Evolutionary conservation across 2,329 filamentous ascomycete genomes (phyloP).

Genomic region (Grosmannia serpens): DNA sequence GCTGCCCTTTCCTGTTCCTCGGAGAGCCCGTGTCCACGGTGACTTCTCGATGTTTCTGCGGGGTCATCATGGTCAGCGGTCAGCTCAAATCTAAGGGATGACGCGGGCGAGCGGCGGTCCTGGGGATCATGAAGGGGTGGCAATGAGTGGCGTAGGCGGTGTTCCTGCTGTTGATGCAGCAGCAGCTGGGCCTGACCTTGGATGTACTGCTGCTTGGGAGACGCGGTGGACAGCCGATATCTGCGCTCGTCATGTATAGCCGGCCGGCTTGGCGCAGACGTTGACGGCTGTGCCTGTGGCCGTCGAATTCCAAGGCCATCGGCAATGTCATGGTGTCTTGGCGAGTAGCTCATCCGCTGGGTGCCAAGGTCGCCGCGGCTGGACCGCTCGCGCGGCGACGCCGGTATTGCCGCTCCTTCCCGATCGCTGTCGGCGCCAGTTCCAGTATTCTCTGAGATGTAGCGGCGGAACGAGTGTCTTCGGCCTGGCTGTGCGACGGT

Average conservation of each 20-base stretch:
- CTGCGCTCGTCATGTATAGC: conserved; percentile 23
- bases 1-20: conserved; percentile 59
- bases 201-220: conserved; percentile 18
- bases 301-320: conserved; percentile 43
- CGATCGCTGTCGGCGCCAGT: conserved; percentile 22
- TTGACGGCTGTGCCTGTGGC: conserved; percentile 32
- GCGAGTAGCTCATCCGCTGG: conserved; percentile 28
- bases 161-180: no score
- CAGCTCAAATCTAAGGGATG: no score
- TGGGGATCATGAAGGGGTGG: no score
- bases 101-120: no score
- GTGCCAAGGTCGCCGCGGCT: neutral
- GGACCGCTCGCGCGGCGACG: conserved; percentile 7
- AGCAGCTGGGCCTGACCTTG: conserved; percentile 1
- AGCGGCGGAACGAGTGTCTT: conserved; percentile 28
- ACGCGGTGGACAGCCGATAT: conserved; percentile 29
- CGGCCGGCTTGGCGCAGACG: conserved; percentile 35
- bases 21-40: neutral
- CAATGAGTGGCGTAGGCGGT: no score
- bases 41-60: neutral
- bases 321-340: conserved; percentile 31
- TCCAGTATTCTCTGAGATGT: conserved; percentile 12
- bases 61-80: neutral
- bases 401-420: conserved; percentile 15
- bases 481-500: conserved; percentile 17